Evolutionary conservation across 2,329 filamentous ascomycete genomes (phyloP).

Genomic region (Zymoseptoria tritici): DNA sequence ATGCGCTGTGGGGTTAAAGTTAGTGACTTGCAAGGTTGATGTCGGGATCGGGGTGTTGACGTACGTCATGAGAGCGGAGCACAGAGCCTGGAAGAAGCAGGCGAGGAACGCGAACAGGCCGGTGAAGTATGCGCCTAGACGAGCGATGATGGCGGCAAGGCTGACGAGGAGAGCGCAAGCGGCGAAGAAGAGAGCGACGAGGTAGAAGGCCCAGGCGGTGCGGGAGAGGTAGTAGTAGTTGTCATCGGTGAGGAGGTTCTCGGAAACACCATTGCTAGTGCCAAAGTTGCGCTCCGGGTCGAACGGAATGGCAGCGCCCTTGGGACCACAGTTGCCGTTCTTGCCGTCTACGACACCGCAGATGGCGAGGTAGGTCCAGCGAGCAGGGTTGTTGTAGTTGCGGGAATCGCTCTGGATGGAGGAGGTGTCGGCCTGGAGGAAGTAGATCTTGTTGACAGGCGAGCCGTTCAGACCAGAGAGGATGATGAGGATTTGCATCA

Average conservation of each 20-base stretch:
- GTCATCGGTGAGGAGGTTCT: constrained; percentile 48
- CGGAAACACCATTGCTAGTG: constrained; percentile 47
- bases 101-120: constrained; percentile 52
- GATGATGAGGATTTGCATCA: constrained; percentile 60
- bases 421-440: constrained; percentile 70
- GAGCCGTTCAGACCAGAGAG: constrained; percentile 51
- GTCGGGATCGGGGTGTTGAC: constrained; percentile 27
- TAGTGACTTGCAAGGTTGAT: constrained; percentile 7
- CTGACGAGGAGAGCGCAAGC: constrained; percentile 59
- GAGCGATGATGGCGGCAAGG: constrained; percentile 62
- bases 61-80: constrained; percentile 68
- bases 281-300: constrained; percentile 55
- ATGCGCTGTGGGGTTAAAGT: constrained; percentile 41
- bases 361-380: constrained; percentile 89
- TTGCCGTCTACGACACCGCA: constrained; percentile 56
- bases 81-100: constrained; percentile 61
- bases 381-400: constrained; percentile 44
- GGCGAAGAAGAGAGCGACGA: constrained; percentile 76
- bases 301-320: constrained; percentile 59
- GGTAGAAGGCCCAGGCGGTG: constrained; percentile 86
- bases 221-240: constrained; percentile 80
- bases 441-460: constrained; percentile 71
- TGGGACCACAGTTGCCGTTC: constrained; percentile 53
- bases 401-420: constrained; percentile 59
- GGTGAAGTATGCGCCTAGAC: constrained; percentile 61